phyloP scores from a whole-genome alignment of 2,329 filamentous ascomycete species.

The Cladosporium sp. region DNA sequence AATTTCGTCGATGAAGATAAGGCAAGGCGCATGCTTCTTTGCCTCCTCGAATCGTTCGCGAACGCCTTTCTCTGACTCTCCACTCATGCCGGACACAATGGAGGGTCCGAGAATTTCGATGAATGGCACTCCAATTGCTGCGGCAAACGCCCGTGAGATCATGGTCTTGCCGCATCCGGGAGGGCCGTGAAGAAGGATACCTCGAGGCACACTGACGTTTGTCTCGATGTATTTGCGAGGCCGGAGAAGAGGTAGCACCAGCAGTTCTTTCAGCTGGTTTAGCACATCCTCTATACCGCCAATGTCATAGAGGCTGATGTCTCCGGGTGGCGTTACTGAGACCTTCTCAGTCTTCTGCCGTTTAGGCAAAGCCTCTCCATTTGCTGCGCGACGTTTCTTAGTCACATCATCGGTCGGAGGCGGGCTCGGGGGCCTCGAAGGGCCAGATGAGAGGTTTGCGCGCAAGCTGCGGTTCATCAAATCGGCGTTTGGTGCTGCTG shows the following conservation, averaged over 20 bases:
- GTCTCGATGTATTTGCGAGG: constrained; percentile 66
- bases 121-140: constrained; percentile 72
- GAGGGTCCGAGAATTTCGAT: constrained; percentile 80
- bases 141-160: constrained; percentile 77
- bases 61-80: constrained; percentile 84
- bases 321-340: constrained; percentile 60
- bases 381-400: constrained; percentile 56
- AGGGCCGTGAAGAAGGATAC: constrained; percentile 77
- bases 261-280: constrained; percentile 65
- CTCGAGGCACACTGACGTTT: constrained; percentile 69
- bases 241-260: constrained; percentile 70
- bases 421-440: constrained; percentile 19
- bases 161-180: constrained; percentile 86
- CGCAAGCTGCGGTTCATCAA: constrained; percentile 61
- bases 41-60: constrained; percentile 86
- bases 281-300: constrained; percentile 76
- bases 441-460: constrained; percentile 27
- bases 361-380: constrained; percentile 68
- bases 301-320: constrained; percentile 68
- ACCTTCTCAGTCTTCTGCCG: constrained; percentile 56
- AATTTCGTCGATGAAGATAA: constrained; percentile 90
- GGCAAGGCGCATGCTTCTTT: constrained; percentile 77
- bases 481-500: constrained; percentile 38
- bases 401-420: constrained; percentile 35
- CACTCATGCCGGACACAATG: constrained; percentile 82